Base-by-base conservation (phyloP, 345 rosid species). In the Eucalyptus caleyi region DNA sequence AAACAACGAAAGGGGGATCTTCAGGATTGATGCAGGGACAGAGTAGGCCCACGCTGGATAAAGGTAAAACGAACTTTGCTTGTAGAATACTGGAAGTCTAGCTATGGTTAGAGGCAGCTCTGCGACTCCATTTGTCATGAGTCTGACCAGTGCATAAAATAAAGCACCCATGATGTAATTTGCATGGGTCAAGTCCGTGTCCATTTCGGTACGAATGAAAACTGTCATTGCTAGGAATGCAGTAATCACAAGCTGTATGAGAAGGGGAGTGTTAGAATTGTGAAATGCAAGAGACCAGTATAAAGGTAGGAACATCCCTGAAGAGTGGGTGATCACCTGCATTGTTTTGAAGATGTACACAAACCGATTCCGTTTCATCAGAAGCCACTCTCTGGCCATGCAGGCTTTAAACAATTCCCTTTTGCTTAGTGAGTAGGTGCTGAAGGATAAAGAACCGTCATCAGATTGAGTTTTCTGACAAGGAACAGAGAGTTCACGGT, bases 1-100 rank as follows among this genome's bases (percentile, higher is more conserved):
- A 30, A 95, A 12, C n/a, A 96, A 86, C 3, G 96, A 95, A 47
- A 95, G 88, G 40, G 98, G 97, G 72, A 95, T 49, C 89, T 93
- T 94, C 44, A 95, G 88, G 32, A 94, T 49, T 16, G 93, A 77
- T 60, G 95, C 91, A 12, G 98, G 96, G 85, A 95, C 88, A 50
- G 94, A 94, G 88, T 93, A 96, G 47, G 96, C 97, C 97, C 98
- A 95, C 44, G 96, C 95, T 26, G 96, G 98, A 89, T 94, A 95
- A 90, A 94, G 94, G 88, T 88, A 87, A 69, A 94, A 83, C 77
- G 92, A 94, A 69, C 92, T 94, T 88, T 96, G 98, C 86, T 96
- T 96, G 88, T 94, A 92, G 92, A 96, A 96, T 45, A 94, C 92
- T 14, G 94, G 88, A 65, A 96, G 95, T 88, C 97, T 93, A 3